Conservation (phyloP, 2,329 filamentous ascomycete genomes). For the Lachnum nothofagi region DNA sequence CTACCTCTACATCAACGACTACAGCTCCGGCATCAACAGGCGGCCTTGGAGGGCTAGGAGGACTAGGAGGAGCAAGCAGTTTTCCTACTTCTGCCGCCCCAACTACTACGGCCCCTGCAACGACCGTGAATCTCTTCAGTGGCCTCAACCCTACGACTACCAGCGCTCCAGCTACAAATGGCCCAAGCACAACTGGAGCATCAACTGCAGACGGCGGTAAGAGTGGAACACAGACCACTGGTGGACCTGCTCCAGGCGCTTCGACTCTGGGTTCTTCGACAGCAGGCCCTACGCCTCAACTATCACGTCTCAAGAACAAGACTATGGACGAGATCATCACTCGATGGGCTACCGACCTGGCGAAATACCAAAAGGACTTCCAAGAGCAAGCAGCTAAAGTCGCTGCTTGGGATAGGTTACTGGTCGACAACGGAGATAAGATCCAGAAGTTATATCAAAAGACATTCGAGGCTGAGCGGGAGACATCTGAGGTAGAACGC, state of each 20-base stretch:
- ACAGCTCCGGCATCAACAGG: conserved; percentile 4
- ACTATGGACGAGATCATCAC: conserved; percentile 99
- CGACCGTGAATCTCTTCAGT: conserved; percentile 14
- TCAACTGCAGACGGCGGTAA: background rate
- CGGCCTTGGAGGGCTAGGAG: conserved; percentile 10
- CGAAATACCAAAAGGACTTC: conserved; percentile 96
- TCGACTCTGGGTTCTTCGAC: conserved; percentile 78
- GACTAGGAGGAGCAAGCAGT: conserved; percentile 2
- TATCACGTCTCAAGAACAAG: conserved; percentile 92
- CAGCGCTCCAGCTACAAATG: conserved; percentile 4
- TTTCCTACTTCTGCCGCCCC: background rate
- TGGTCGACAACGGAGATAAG: conserved; percentile 92
- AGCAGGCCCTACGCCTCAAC: conserved; percentile 72
- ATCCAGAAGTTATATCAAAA: conserved; percentile 88
- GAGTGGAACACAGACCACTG: no score
- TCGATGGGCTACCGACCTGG: conserved; percentile 89
- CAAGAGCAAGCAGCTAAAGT: conserved; percentile 84
- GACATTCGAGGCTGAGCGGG: conserved; percentile 89
- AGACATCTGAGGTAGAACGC: conserved; percentile 88
- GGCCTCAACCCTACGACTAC: conserved; percentile 10
- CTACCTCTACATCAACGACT: conserved; percentile 6
- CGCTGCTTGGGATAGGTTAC: conserved; percentile 78
- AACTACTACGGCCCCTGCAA: conserved; percentile 13
- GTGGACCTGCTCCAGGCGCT: conserved; percentile 48
- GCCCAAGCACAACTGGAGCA: conserved; percentile 26